Conservation (phyloP, 1,284 basidiomycete genomes). For the Peniophora sp. region DNA sequence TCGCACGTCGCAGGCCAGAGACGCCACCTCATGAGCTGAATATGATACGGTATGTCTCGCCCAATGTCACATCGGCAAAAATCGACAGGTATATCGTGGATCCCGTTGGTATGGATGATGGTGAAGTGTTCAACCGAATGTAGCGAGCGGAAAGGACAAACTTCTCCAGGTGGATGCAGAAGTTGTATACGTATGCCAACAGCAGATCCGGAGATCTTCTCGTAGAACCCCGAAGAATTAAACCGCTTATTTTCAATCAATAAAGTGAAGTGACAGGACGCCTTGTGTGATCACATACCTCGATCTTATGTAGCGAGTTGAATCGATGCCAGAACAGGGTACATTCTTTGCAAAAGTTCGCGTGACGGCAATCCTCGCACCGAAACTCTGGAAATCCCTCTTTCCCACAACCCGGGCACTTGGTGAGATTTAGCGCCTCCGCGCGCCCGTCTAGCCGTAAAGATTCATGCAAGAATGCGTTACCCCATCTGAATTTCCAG, state of each 20-base stretch:
- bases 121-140: neutral
- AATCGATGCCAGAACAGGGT: neutral
- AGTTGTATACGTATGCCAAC: neutral
- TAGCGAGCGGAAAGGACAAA: neutral
- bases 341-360: neutral
- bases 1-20: neutral
- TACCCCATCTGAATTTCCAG: too few relatives aligned
- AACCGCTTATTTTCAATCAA: neutral
- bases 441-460: too few relatives aligned
- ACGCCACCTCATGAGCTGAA: slow-evolving; percentile 2
- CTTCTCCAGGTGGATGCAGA: neutral
- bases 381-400: neutral
- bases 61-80: neutral
- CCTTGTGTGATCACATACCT: neutral
- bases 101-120: slow-evolving; percentile 3
- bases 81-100: slow-evolving; percentile 2
- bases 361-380: neutral
- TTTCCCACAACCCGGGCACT: too few relatives aligned
- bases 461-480: too few relatives aligned
- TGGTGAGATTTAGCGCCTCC: too few relatives aligned
- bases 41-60: neutral
- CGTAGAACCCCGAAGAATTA: neutral
- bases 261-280: too few relatives aligned
- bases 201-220: too few relatives aligned
- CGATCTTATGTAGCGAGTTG: neutral